Evolutionary conservation across 768 basidiomycete genomes (phyloP), one percentile per base, ranked within the genome.

Genomic region (Hysterangium stoloniferum): DNA sequence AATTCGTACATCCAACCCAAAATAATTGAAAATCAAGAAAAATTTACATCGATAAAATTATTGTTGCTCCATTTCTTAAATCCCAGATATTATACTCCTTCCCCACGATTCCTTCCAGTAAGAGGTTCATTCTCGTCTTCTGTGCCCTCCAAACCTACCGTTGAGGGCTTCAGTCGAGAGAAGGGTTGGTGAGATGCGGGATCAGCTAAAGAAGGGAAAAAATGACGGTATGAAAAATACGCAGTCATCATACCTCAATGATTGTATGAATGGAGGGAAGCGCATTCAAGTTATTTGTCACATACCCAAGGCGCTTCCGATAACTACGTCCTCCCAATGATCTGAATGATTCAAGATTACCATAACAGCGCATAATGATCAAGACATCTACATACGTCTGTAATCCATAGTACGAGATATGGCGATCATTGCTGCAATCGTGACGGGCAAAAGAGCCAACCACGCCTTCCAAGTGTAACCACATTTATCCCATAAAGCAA

Each of bases 331-430:
- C 34, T 51, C 13, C 49, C 49, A 51, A 41, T 51, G 49, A 41
- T 51, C 49, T 51, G 40, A 28, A 24, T 25, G 22, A 41, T 25
- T 12, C 11, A 13, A n/a, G n/a, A n/a, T n/a, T n/a, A n/a, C n/a
- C n/a, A n/a, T n/a, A n/a, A n/a, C n/a, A n/a, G n/a, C n/a, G 12
- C 19, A 41, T 4, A 19, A 17, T 12, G 11, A 20, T 3, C 22
- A 4, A 31, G 7, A 19, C 13, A 11, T 28, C 13, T 5, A 75
- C 80, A 53, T 59, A 88, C 86, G 91, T 51, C 92, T 77, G 58
- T 85, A 85, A 66, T 95, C 93, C 86, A 94, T 94, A 2, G 88
- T 92, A 22, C 94, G 80, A 4, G 84, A 85, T 45, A 93, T 80
- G 3, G 87, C 87, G 8, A 91, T 82, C 4, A 90, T 68, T 8